phyloP scores from a whole-genome alignment of 768 basidiomycete species.

The Mycena metata region DNA sequence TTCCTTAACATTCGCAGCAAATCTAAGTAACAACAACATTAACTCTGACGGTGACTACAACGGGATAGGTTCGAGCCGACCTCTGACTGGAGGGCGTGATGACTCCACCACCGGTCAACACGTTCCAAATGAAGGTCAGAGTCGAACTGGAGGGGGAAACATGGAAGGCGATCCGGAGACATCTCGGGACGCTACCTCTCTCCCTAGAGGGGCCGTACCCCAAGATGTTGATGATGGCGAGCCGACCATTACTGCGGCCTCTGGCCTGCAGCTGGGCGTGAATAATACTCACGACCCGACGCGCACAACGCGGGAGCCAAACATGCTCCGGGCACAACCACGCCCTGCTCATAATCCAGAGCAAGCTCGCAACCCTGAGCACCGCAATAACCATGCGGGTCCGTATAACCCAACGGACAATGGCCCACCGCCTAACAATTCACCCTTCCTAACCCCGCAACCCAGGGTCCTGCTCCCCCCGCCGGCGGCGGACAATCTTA shows the following conservation, averaged over 20 bases:
- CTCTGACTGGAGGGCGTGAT: background rate
- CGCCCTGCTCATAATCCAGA: background rate
- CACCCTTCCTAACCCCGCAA: too few relatives aligned
- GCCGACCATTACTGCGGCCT: background rate
- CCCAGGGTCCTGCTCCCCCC: too few relatives aligned
- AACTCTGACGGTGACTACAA: conserved; percentile 13
- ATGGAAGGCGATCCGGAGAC: conserved; percentile 8
- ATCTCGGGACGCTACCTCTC: background rate
- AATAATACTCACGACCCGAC: background rate
- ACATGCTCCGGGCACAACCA: background rate
- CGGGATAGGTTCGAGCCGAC: conserved; percentile 3
- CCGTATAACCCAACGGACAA: background rate
- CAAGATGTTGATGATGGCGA: background rate
- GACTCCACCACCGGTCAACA: conserved; percentile 6
- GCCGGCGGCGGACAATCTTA: too few relatives aligned
- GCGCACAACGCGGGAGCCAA: background rate
- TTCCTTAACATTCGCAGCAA: conserved; percentile 7
- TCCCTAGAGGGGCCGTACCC: too few relatives aligned
- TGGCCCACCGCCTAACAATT: too few relatives aligned
- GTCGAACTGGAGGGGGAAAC: background rate
- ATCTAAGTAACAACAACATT: background rate
- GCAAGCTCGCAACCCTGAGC: background rate
- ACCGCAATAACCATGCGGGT: background rate
- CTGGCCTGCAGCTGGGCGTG: background rate
- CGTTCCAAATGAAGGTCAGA: background rate